Base-by-base conservation (phyloP, 208 protist species). In the Balamuthia mandrillaris region DNA sequence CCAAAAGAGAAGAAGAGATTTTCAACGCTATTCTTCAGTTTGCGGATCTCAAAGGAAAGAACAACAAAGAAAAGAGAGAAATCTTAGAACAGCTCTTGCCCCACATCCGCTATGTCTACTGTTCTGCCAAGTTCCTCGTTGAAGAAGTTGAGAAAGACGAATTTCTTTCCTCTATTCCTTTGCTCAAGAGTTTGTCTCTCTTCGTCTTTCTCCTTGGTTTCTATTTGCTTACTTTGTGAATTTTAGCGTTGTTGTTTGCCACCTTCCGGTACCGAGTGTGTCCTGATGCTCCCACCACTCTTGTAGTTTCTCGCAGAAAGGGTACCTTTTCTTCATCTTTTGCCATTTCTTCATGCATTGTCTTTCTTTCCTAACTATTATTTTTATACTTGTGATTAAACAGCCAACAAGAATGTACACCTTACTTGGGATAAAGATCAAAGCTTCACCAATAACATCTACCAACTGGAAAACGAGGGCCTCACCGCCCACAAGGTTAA, bases 11-110 rank as follows among this genome's bases (percentile, higher is more conserved):
- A 33, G 68, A 78, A 31, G 68, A 78, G 16, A 49, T 78, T 3
- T 78, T 78, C 39, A 78, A 78, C 24, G 68, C 68, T 21, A 47
- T 78, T 12, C 68, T 78, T 47, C 51, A 78, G 68, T 78, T 39
- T 18, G 68, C 68, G 3, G 68, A 78, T 29, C 9, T 78, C 3
- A 78, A 78, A 16, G 68, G 68, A 0, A 52, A 56, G 27, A 78
- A 41, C 5, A 33, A 6, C 1, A 47, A 49, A 1, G 68, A 78
- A 31, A 78, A 9, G 29, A 41, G 68, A 7, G 24, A 56, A 10
- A 78, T 78, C 18, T 31, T 78, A 16, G 58, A 78, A 41, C 68
- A 78, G 45, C 31, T 78, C 2, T 35, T 78, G 68, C 68, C 68
- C 1, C 68, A 78, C 68, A 78, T 78, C 45, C 68, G 68, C 31